phyloP scores from a whole-genome alignment of 306 rosid genomes.

The Ceratonia siliqua region DNA sequence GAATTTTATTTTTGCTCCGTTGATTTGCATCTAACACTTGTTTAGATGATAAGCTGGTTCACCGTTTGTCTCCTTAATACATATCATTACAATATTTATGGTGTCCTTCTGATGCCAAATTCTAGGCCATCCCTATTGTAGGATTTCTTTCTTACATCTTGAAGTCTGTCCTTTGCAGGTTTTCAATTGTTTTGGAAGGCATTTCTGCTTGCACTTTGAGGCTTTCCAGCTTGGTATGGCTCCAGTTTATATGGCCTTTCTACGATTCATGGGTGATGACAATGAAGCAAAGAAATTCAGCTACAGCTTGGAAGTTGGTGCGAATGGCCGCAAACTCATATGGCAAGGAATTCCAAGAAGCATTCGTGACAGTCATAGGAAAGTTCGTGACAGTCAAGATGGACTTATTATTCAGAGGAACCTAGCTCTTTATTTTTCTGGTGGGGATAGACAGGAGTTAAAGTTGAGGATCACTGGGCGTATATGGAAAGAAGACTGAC shows the following conservation, averaged over 20 bases:
- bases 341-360: slow-evolving; percentile 98
- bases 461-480: slow-evolving; percentile 91
- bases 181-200: slow-evolving; percentile 82
- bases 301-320: slow-evolving; percentile 94
- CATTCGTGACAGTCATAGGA: slow-evolving; percentile 80
- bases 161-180: slow-evolving; percentile 52
- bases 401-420: slow-evolving; percentile 91
- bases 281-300: slow-evolving; percentile 78
- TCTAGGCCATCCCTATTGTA: not conserved
- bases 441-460: slow-evolving; percentile 77
- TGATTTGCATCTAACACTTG: not conserved
- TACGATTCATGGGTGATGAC: slow-evolving; percentile 93
- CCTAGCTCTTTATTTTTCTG: slow-evolving; percentile 86
- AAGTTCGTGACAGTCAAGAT: slow-evolving; percentile 94
- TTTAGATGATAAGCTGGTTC: not conserved
- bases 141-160: slow-evolving; percentile 14
- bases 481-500: slow-evolving; percentile 95
- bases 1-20: not conserved
- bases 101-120: not conserved
- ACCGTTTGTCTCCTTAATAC: not conserved
- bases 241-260: slow-evolving; percentile 90
- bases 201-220: slow-evolving; percentile 97
- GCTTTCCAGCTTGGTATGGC: slow-evolving; percentile 78
- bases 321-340: slow-evolving; percentile 75
- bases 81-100: not conserved